These are phyloP conservation scores for Amaranthus tricolor DNA, from an alignment of 179 eudicot genomes.

Conservation along the genomic window DNA sequence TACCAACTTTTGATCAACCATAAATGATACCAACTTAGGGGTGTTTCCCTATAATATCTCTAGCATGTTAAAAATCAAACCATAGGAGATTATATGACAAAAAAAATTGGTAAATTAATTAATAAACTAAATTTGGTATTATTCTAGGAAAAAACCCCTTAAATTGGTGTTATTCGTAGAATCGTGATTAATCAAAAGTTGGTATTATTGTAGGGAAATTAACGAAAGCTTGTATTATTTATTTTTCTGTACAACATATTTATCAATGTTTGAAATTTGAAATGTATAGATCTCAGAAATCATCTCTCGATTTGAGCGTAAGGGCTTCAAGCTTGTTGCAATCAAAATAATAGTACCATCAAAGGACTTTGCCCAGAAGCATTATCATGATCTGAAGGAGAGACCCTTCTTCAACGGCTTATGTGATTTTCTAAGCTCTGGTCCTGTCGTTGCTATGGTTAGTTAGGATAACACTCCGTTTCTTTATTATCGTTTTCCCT, in stretches of 20 bases:
- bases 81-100: no score
- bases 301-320: constrained; percentile 88
- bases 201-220: no score
- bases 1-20: no score
- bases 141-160: no score
- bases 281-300: constrained; percentile 81
- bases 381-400: constrained; percentile 92
- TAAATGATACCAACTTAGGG: no score
- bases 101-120: no score
- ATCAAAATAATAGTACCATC: constrained; percentile 82
- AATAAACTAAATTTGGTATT: no score
- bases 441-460: constrained; percentile 99
- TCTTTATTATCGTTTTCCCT: neutral
- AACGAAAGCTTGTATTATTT: neutral
- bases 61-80: no score
- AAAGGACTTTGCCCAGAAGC: constrained; percentile 83
- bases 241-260: neutral
- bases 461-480: constrained; percentile 42
- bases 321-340: constrained; percentile 93
- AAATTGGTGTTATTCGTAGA: no score
- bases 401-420: constrained; percentile 93
- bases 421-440: constrained; percentile 95
- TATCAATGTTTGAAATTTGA: neutral
- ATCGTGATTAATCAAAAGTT: no score
- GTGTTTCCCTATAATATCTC: no score